These are phyloP conservation scores for Vanrija pseudolonga DNA, from an alignment of 1,284 basidiomycete genomes.

Conservation along the genomic window DNA sequence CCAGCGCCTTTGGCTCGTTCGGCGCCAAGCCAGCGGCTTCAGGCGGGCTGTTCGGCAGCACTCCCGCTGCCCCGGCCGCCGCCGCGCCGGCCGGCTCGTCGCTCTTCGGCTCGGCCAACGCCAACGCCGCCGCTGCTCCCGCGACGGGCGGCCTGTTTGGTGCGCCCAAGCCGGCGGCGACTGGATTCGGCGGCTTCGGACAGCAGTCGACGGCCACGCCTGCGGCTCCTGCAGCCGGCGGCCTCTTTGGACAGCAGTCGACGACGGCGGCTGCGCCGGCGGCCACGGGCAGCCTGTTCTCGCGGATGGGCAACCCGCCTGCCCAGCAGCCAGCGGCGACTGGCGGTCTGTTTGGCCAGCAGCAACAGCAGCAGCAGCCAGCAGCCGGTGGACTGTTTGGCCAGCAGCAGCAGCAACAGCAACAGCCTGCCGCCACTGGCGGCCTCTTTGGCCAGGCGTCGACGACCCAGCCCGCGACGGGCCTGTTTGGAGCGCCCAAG, in stretches of 20 bases:
- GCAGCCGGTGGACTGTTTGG: conserved; percentile 1
- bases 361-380: conserved; percentile 3
- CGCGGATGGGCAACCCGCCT: not conserved
- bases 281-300: not conserved
- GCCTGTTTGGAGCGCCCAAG: conserved; percentile 2
- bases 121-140: conserved; percentile 11
- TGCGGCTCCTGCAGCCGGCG: not conserved
- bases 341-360: conserved; percentile 7
- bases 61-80: not conserved
- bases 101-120: conserved; percentile 7
- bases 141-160: conserved; percentile 2
- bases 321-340: not conserved
- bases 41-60: conserved; percentile 11
- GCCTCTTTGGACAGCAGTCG: conserved; percentile 18
- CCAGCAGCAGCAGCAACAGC: not conserved
- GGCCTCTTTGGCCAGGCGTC: conserved; percentile 13
- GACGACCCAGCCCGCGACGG: not conserved
- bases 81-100: not conserved
- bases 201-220: conserved; percentile 13
- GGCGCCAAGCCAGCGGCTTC: conserved; percentile 13
- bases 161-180: conserved; percentile 1
- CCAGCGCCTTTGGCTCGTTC: conserved; percentile 30
- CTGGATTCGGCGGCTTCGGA: conserved; percentile 16
- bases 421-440: not conserved
- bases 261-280: not conserved